Percentiles rank a stretch among this genome's conserved stretches.
These are phyloP conservation scores for Trichoderma sp. DNA, from an alignment of 2,329 filamentous ascomycete genomes.

Conservation along the genomic window DNA sequence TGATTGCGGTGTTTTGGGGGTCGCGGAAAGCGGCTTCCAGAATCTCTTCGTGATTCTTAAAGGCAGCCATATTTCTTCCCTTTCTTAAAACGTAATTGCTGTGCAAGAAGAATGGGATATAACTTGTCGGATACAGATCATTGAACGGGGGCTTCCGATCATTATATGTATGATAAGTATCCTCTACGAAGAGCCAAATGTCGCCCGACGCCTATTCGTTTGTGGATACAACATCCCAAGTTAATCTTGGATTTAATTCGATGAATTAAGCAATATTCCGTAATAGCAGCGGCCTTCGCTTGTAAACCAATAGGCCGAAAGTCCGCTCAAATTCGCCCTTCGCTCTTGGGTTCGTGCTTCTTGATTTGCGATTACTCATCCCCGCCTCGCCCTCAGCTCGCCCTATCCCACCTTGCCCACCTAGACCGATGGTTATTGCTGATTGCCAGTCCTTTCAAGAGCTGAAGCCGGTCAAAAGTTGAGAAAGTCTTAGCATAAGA, in stretches of 20 bases:
- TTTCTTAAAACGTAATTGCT: background rate
- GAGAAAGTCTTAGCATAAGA: background rate
- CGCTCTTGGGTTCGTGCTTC: background rate
- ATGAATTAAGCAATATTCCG: background rate
- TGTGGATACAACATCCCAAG: background rate
- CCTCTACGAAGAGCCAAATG: background rate
- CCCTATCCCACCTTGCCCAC: background rate
- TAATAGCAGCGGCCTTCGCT: background rate
- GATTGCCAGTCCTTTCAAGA: background rate
- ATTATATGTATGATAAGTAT: background rate
- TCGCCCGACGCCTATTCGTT: background rate
- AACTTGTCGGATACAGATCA: background rate
- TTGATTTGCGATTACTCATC: slow-evolving; percentile 2
- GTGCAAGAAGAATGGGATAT: background rate
- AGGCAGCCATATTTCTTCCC: background rate
- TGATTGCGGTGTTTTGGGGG: slow-evolving; percentile 25
- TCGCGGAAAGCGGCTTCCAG: slow-evolving; percentile 23
- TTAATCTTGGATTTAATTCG: background rate
- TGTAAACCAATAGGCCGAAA: background rate
- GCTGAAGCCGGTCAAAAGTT: background rate
- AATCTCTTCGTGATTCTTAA: slow-evolving; percentile 24
- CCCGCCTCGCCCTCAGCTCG: background rate
- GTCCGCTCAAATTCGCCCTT: background rate
- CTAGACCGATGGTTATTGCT: background rate
- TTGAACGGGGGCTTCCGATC: background rate